phyloP scores from a whole-genome alignment of 2,329 filamentous ascomycete genomes.

The Fusarium beomiforme region DNA sequence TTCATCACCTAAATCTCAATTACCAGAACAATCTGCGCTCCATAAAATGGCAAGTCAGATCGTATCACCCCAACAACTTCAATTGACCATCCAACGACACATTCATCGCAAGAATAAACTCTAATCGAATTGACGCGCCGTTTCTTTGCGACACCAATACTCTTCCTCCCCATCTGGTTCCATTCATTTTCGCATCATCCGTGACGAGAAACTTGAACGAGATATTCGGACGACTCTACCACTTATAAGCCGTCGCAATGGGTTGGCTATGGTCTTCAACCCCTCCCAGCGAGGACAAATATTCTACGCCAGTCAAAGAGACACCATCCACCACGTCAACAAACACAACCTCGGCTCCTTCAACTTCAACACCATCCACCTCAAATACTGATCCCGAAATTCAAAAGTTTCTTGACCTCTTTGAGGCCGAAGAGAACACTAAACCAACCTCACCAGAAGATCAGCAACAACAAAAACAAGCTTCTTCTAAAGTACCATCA shows the following conservation, averaged over 20 bases:
- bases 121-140: background rate
- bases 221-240: background rate
- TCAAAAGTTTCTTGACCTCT: constrained; percentile 62
- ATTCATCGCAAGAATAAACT: background rate
- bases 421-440: constrained; percentile 49
- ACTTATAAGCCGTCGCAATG: constrained; percentile 54
- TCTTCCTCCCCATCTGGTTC: background rate
- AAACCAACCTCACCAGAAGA: constrained; percentile 33
- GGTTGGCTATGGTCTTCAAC: constrained; percentile 69
- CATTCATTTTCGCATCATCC: background rate
- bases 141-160: background rate
- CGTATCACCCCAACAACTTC: background rate
- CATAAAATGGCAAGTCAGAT: background rate
- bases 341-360: constrained; percentile 20
- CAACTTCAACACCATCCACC: constrained; percentile 27
- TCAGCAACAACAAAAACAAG: constrained; percentile 26
- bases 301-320: constrained; percentile 38
- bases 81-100: background rate
- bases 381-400: constrained; percentile 60
- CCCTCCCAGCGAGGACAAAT: constrained; percentile 38
- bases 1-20: constrained; percentile 14
- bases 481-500: constrained; percentile 47
- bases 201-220: background rate
- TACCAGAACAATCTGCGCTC: background rate
- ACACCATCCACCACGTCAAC: constrained; percentile 33